Base-by-base conservation (phyloP, 495 filamentous ascomycete species). In the Aspergillus steynii region DNA sequence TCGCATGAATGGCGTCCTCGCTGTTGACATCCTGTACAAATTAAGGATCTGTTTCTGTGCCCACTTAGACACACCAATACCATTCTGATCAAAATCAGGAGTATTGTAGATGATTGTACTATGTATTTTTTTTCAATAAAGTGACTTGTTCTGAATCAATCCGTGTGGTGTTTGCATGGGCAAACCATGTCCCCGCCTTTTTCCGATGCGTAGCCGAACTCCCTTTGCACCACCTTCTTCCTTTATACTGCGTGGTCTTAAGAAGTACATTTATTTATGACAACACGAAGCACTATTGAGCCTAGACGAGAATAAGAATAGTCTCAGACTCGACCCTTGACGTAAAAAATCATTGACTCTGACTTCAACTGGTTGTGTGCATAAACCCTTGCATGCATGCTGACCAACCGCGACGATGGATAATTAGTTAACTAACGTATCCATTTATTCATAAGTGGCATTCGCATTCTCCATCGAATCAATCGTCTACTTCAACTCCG, bases 11-110 rank as follows among this genome's bases (percentile, higher is more conserved):
- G 65, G 70, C 66, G 54, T 69, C 37, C 37, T 14, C 61, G 69
- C 71, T 66, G 65, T 72, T 66, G 71, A 66, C 73, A 72, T 76
- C 68, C 71, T 81, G 77, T 81, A 79, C 70, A 81, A 80, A 79
- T 71, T 74, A 77, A 42, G 69, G 69, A 74, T 68, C 71, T 70
- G 69, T 74, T 75, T 73, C 73, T 78, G 67, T 74, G 69, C 71
- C 73, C 68, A 71, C 62, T 71, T 76, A 77, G 75, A 78, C 65
- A 64, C 71, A 73, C 65, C 75, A 77, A 77, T 75, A 77, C 70
- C 69, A 77, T 71, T 15, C 29, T 20, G n/a, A 53, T 28, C 26
- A 52, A 37, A 53, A n/a, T 53, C 20, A 20, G 20, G 42, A 34
- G 26, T 27, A 56, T 55, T 54, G 52, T 55, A 55, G 52, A 32